phyloP scores from a whole-genome alignment of 2,329 filamentous ascomycete genomes.

The Fusarium sp. region DNA sequence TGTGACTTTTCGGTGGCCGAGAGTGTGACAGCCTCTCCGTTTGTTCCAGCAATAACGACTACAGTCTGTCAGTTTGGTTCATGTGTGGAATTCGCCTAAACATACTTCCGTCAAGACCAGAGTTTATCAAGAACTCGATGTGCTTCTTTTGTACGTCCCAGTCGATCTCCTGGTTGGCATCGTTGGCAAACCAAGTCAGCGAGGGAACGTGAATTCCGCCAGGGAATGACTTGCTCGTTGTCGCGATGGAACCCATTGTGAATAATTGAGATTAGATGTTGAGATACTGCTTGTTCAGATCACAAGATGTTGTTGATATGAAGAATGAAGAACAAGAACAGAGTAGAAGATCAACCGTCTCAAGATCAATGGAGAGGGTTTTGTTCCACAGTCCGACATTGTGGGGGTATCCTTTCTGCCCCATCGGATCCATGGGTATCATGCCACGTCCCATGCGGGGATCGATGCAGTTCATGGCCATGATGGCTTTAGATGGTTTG shows the following conservation, averaged over 20 bases:
- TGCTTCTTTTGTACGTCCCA: constrained; percentile 63
- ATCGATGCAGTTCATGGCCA: background rate
- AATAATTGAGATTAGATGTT: background rate
- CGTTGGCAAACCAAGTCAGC: constrained; percentile 62
- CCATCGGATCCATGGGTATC: constrained; percentile 19
- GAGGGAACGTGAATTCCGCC: constrained; percentile 65
- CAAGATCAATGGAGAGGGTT: constrained; percentile 18
- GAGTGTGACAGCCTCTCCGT: constrained; percentile 77
- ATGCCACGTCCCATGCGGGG: constrained; percentile 24
- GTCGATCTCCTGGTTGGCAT: constrained; percentile 60
- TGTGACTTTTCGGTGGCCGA: constrained; percentile 68
- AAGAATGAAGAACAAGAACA: background rate
- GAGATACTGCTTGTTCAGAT: background rate
- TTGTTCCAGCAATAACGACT: constrained; percentile 75
- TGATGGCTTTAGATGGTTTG: background rate
- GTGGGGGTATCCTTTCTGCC: constrained; percentile 11
- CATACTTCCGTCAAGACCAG: constrained; percentile 59
- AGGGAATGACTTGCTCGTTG: constrained; percentile 49
- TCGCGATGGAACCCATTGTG: constrained; percentile 42
- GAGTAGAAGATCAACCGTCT: background rate
- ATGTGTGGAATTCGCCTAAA: fast-evolving
- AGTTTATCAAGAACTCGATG: constrained; percentile 61
- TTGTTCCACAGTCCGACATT: constrained; percentile 8
- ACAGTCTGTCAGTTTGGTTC: constrained; percentile 15
- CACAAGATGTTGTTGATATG: background rate